phyloP scores from a whole-genome alignment of 306 rosid genomes.

The Vigna radiata region DNA sequence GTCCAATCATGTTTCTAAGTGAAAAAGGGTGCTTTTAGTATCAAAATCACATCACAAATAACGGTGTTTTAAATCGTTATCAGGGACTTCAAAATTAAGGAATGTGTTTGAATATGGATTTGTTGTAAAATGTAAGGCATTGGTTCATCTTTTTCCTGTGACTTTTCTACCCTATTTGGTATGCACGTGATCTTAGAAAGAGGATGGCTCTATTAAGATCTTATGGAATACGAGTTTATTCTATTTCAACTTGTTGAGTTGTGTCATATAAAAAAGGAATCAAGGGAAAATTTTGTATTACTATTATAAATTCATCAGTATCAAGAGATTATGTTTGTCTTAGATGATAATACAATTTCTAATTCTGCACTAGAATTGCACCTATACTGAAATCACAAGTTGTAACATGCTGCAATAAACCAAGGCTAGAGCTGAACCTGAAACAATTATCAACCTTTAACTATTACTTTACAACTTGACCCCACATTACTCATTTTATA shows the following conservation, averaged over 20 bases:
- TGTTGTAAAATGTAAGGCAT: conserved; percentile 44
- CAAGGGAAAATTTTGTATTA: background rate
- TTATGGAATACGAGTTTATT: background rate
- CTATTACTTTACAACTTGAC: too few relatives aligned
- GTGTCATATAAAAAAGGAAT: background rate
- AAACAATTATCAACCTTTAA: too few relatives aligned
- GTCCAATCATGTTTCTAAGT: too few relatives aligned
- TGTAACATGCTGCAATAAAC: too few relatives aligned
- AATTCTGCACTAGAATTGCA: background rate
- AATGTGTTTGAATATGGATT: conserved; percentile 44
- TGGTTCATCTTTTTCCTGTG: background rate
- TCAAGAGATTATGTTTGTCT: background rate
- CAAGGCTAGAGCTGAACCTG: too few relatives aligned
- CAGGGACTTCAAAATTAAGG: conserved; percentile 18
- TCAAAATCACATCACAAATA: too few relatives aligned
- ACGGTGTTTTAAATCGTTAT: too few relatives aligned
- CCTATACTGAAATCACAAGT: too few relatives aligned
- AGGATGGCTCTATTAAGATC: background rate
- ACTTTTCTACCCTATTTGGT: conserved; percentile 16
- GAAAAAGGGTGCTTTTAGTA: too few relatives aligned
- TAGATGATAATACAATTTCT: background rate
- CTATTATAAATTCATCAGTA: background rate
- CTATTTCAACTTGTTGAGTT: background rate
- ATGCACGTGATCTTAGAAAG: background rate
- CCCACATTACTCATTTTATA: too few relatives aligned